Conservation (phyloP, 2,329 filamentous ascomycete species). For the Neofusicoccum sp. region DNA sequence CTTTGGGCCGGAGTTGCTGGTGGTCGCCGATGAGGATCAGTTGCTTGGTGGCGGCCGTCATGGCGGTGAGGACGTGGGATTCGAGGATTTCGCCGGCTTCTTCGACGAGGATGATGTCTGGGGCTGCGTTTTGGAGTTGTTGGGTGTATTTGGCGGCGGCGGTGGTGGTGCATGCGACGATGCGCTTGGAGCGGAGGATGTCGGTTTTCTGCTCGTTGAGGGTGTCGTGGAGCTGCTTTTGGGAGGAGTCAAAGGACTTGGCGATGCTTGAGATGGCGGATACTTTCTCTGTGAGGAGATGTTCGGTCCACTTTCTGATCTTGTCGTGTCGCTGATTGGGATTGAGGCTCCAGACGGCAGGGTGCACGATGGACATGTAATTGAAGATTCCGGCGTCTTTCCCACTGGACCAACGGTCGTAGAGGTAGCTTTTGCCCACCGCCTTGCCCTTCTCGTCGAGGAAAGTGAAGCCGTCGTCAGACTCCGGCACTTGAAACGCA, state of each 20-base stretch:
- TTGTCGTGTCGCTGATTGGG: constrained; percentile 36
- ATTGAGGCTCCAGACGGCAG: constrained; percentile 54
- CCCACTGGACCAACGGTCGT: constrained; percentile 53
- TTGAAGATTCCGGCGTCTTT: constrained; percentile 47
- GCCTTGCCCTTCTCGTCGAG: constrained; percentile 49
- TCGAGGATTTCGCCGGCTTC: constrained; percentile 74
- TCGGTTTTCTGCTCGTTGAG: constrained; percentile 28
- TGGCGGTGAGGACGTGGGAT: constrained; percentile 61
- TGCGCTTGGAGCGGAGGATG: constrained; percentile 51
- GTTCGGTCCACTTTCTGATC: constrained; percentile 27
- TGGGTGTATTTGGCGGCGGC: constrained; percentile 62
- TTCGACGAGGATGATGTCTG: constrained; percentile 65
- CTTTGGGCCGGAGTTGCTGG: constrained; percentile 68
- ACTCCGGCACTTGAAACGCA: constrained; percentile 54
- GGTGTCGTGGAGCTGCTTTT: constrained; percentile 32
- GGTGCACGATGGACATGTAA: constrained; percentile 27
- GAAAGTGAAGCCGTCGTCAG: constrained; percentile 45
- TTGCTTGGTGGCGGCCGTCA: constrained; percentile 58
- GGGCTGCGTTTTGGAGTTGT: constrained; percentile 53
- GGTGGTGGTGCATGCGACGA: constrained; percentile 72
- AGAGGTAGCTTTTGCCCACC: constrained; percentile 51
- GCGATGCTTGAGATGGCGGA: constrained; percentile 40
- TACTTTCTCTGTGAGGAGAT: constrained; percentile 51
- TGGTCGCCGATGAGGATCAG: constrained; percentile 72
- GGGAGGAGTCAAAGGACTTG: constrained; percentile 40